Percentiles rank a stretch among this genome's conserved stretches.
phyloP scores from a whole-genome alignment of 164 flowering plant species.

The Nymphaea colorata region DNA sequence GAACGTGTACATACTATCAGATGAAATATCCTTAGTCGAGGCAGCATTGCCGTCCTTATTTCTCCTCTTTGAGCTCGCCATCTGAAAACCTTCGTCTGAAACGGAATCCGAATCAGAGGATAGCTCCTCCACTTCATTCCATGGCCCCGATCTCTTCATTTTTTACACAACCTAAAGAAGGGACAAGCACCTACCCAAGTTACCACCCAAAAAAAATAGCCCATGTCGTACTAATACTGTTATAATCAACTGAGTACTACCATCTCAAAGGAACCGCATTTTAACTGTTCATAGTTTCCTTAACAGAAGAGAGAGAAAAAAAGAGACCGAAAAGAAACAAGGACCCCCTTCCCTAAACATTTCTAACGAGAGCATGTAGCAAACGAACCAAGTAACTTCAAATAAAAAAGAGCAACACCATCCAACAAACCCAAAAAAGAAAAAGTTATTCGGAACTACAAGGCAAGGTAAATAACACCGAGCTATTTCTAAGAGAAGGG shows the following conservation, averaged over 20 bases:
- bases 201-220: neutral
- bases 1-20: slow-evolving; percentile 24
- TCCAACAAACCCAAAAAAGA: neutral
- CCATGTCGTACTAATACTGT: too few species aligned
- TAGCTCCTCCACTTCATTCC: slow-evolving; percentile 16
- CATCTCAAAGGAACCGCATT: neutral
- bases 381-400: neutral
- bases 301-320: neutral
- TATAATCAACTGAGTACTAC: neutral
- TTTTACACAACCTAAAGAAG: neutral
- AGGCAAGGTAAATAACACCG: too few species aligned
- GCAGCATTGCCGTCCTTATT: neutral
- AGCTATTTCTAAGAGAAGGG: too few species aligned
- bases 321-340: too few species aligned
- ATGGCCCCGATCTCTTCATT: slow-evolving; percentile 4
- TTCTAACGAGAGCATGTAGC: too few species aligned
- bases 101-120: slow-evolving; percentile 30
- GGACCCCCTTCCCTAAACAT: neutral
- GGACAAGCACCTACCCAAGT: neutral
- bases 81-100: slow-evolving; percentile 14
- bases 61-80: slow-evolving; percentile 10
- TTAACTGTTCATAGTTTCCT: neutral
- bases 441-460: too few species aligned
- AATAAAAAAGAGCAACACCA: neutral
- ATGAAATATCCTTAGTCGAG: slow-evolving; percentile 11